Conservation (phyloP, 2,329 filamentous ascomycete species). For the Teratosphaeria destructans region DNA sequence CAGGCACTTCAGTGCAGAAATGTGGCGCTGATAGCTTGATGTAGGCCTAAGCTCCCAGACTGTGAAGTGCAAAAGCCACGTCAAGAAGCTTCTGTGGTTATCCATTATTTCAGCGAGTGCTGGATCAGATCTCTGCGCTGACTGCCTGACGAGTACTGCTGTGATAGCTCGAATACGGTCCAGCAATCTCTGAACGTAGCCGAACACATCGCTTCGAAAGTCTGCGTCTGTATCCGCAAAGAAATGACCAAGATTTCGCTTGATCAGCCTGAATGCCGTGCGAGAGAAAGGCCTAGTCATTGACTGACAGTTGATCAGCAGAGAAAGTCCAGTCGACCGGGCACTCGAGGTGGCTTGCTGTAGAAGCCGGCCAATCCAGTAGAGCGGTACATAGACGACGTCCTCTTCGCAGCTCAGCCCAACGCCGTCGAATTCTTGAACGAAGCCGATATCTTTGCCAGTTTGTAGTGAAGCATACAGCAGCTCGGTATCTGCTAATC, state of each 20-base stretch:
- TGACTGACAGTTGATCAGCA: slow-evolving; percentile 66
- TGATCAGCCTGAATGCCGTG: slow-evolving; percentile 52
- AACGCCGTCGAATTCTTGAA: slow-evolving; percentile 25
- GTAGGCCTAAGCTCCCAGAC: slow-evolving; percentile 65
- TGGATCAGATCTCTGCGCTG: not conserved
- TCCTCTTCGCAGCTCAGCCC: slow-evolving; percentile 11
- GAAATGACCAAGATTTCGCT: slow-evolving; percentile 56
- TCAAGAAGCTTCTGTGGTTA: slow-evolving; percentile 44
- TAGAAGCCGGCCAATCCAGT: slow-evolving; percentile 29
- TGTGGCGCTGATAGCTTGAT: slow-evolving; percentile 81
- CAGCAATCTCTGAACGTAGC: slow-evolving; percentile 64
- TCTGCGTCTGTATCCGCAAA: slow-evolving; percentile 80
- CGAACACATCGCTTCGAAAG: slow-evolving; percentile 70
- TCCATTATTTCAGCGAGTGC: not conserved
- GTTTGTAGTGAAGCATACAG: slow-evolving; percentile 30
- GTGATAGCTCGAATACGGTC: slow-evolving; percentile 62
- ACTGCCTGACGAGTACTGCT: slow-evolving; percentile 35
- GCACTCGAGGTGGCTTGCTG: slow-evolving; percentile 37
- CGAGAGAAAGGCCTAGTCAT: slow-evolving; percentile 62
- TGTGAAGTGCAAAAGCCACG: slow-evolving; percentile 65
- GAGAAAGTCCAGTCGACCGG: slow-evolving; percentile 68
- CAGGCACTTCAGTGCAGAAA: slow-evolving; percentile 65
- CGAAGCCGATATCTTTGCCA: slow-evolving; percentile 37
- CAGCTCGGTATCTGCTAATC: slow-evolving; percentile 6
- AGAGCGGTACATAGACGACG: slow-evolving; percentile 45